phyloP scores from a whole-genome alignment of 2,329 filamentous ascomycete species.

The Pleomassaria siparia region DNA sequence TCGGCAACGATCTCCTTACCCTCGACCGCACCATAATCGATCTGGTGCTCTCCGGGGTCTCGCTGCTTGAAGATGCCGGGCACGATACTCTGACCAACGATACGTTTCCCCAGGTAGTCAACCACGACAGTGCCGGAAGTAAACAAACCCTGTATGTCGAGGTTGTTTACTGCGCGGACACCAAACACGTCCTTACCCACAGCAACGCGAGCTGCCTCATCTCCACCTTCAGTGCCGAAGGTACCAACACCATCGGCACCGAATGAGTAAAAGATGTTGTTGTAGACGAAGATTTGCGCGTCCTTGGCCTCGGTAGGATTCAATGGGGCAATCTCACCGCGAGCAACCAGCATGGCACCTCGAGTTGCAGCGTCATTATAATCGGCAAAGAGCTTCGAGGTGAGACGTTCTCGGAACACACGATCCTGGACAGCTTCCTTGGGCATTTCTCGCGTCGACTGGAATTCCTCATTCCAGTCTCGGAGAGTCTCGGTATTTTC shows the following conservation, averaged over 20 bases:
- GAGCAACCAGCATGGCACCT: slow-evolving; percentile 87
- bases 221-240: slow-evolving; percentile 92
- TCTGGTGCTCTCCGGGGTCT: slow-evolving; percentile 96
- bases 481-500: slow-evolving; percentile 93
- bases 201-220: slow-evolving; percentile 92
- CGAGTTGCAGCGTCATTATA: slow-evolving; percentile 94
- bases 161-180: slow-evolving; percentile 92
- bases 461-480: slow-evolving; percentile 99
- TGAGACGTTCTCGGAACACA: slow-evolving; percentile 90
- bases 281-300: slow-evolving; percentile 98
- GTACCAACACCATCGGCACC: slow-evolving; percentile 96
- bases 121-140: slow-evolving; percentile 95
- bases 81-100: slow-evolving; percentile 97
- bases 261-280: slow-evolving; percentile 99
- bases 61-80: slow-evolving; percentile 99
- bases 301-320: slow-evolving; percentile 93
- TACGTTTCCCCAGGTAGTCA: slow-evolving; percentile 94
- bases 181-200: slow-evolving; percentile 96
- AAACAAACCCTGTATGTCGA: slow-evolving; percentile 92
- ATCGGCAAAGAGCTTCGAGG: slow-evolving; percentile 95
- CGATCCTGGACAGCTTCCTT: slow-evolving; percentile 93
- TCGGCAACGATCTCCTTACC: slow-evolving; percentile 93
- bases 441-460: slow-evolving; percentile 91
- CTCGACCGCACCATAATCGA: slow-evolving; percentile 97
- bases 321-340: slow-evolving; percentile 87